Base-by-base conservation (phyloP, 352 stramenopile genomes). In the Pythium sukuiense region DNA sequence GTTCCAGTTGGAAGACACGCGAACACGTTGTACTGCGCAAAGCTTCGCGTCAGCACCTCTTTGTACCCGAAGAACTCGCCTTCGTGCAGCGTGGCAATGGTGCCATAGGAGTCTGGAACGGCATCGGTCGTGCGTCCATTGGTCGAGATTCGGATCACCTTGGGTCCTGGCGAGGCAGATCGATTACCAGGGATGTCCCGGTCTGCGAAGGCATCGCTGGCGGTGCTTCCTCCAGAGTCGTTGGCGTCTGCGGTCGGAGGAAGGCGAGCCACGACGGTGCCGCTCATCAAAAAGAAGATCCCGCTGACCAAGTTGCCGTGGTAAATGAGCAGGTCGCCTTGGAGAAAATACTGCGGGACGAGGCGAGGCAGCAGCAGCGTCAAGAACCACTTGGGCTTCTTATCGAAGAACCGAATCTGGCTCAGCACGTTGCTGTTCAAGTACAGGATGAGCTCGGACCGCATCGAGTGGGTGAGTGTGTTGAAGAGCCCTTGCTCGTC, bases 341-440 rank as follows among this genome's bases (percentile, higher is more conserved):
- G 65, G 3, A 90, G 60, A 39, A 85, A 93, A 65, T 79, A 93
- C 56, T 93, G 84, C 3, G 84, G 84, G 9, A 88, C 72, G 3
- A 93, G 69, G 24, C 81, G 71, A 24, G 82, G 84, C 13, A 93
- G 61, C 13, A 93, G 61, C 18, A 93, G 65, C 14, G 84, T 88
- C 16, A 93, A 62, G 61, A 93, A 93, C 84, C 84, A 93, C 43
- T 93, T 93, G 4, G 84, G 84, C 29, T 93, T 93, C 57, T 93
- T 93, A 55, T 93, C 84, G 30, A 93, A 93, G 61, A 93, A 91
- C 0, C 84, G 79, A 6, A 91, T 79, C 55, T 89, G 83, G 3
- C 80, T 80, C 5, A 91, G 65, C 1, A 89, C 69, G 30, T 70
- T 69, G 30, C 55, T 72, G 56, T 93, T 90, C 32, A 93, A 67